Evolutionary conservation across 345 rosid genomes (phyloP).

Genomic region (Ceriops tagal): DNA sequence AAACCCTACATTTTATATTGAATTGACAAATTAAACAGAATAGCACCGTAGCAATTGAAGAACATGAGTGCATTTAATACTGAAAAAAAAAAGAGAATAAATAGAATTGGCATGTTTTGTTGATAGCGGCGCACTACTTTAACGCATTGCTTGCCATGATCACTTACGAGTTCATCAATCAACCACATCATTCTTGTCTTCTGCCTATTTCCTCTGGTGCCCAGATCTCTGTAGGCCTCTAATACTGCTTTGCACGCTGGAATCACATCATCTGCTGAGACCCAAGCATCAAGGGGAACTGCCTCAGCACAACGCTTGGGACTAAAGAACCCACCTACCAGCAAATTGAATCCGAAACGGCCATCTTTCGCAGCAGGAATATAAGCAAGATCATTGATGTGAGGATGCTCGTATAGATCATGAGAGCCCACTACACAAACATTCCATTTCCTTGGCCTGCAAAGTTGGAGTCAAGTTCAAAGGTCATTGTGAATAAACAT

Average conservation of each 20-base stretch:
- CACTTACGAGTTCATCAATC: conserved; percentile 85
- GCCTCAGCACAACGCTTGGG: conserved; percentile 89
- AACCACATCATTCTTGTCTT: conserved; percentile 99
- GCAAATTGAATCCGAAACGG: conserved; percentile 74
- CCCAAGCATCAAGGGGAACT: conserved; percentile 94
- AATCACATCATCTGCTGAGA: conserved; percentile 65
- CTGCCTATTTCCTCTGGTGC: conserved; percentile 80
- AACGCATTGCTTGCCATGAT: background rate
- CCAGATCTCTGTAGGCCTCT: conserved; percentile 90
- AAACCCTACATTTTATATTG: conserved; percentile 52
- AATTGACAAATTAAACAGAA: background rate
- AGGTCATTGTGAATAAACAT: background rate
- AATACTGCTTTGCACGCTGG: conserved; percentile 73
- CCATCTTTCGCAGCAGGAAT: conserved; percentile 85
- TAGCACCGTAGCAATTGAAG: background rate
- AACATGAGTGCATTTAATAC: background rate
- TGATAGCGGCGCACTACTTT: background rate
- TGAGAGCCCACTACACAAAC: conserved; percentile 90
- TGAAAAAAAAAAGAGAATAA: background rate
- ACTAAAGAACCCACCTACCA: conserved; percentile 97
- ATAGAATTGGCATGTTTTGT: background rate
- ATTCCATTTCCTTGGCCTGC: conserved; percentile 98
- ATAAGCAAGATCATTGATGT: conserved; percentile 94
- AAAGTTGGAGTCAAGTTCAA: conserved; percentile 14
- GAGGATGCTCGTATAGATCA: conserved; percentile 97